Base-by-base conservation (phyloP, 192 early-diverging fungal genomes). In the Entomortierella lignicola region DNA sequence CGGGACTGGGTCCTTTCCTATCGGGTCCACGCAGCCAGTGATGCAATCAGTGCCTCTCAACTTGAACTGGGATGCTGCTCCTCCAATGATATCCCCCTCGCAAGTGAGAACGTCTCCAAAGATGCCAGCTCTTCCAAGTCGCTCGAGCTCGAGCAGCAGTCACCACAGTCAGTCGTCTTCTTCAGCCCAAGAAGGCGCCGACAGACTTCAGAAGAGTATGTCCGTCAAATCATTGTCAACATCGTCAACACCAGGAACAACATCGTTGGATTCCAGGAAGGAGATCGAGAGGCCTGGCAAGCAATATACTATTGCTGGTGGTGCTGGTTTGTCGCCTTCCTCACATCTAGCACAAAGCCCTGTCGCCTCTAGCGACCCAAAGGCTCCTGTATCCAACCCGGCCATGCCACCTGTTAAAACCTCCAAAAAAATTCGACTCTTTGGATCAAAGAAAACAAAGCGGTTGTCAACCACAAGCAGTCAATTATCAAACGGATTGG, bases 1-100 rank as follows among this genome's bases (percentile, higher is more conserved):
- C 66, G 75, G 67, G 57, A 79, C 75, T 79, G 75, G 75, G 50
- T 79, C 75, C 57, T 79, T 79, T 70, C 68, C 75, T 79, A 70
- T 65, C 63, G 75, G 75, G 67, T 79, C 75, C 51, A 58, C 62
- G 48, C 75, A 79, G 63, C 75, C 75, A 54, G 55, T 79, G 29
- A 39, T 70, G 60, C 75, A 79, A 18, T 52, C 61, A n/a, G 37
- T 26, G 27, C 67, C 61, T 53, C 61, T 59, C 56, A 70, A 65
- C 39, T 30, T 66, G 67, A 70, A 55, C 25, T 50, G 43, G 65
- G 44, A 37, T 63, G 52, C 52, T 23, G 37, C 37, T 18, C 26
- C 50, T 21, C 42, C 57, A 29, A 44, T 47, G 32, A 21, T 63
- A 34, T 44, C 21, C 39, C 52, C 58, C 55, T 13, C 51, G 58